phyloP scores from a whole-genome alignment of 441 rosid species.

The Croton setiger region DNA sequence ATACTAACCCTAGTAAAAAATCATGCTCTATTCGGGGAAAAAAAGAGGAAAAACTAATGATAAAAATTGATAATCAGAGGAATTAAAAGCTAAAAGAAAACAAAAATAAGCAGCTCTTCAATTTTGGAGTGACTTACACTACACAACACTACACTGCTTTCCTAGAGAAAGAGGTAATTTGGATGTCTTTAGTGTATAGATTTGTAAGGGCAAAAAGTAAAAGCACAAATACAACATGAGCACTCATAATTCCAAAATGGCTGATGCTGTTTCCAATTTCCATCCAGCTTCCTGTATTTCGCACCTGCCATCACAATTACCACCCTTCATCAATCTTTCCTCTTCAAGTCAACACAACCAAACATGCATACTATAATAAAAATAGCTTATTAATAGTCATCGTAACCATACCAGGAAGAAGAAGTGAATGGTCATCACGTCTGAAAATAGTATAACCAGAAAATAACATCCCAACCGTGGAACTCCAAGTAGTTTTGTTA shows the following conservation, averaged over 20 bases:
- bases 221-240: conserved; percentile 92
- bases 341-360: neutral
- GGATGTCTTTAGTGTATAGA: conserved; percentile 73
- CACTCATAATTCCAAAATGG: conserved; percentile 94
- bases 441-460: conserved; percentile 87
- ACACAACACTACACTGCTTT: conserved; percentile 41
- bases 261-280: conserved; percentile 96
- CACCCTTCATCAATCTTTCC: neutral
- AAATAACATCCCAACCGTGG: conserved; percentile 93
- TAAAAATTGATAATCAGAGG: too few species aligned
- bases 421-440: conserved; percentile 94
- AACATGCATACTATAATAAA: neutral
- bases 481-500: conserved; percentile 67
- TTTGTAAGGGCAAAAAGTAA: conserved; percentile 83
- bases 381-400: too few species aligned
- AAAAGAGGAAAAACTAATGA: too few species aligned
- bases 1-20: too few species aligned
- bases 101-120: neutral
- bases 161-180: conserved; percentile 37
- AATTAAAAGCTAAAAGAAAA: too few species aligned
- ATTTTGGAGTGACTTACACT: neutral
- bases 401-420: conserved; percentile 72
- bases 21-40: too few species aligned
- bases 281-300: conserved; percentile 98
- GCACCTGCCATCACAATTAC: conserved; percentile 42